phyloP scores from a whole-genome alignment of 2,329 filamentous ascomycete genomes.

The Cladosporium velox region DNA sequence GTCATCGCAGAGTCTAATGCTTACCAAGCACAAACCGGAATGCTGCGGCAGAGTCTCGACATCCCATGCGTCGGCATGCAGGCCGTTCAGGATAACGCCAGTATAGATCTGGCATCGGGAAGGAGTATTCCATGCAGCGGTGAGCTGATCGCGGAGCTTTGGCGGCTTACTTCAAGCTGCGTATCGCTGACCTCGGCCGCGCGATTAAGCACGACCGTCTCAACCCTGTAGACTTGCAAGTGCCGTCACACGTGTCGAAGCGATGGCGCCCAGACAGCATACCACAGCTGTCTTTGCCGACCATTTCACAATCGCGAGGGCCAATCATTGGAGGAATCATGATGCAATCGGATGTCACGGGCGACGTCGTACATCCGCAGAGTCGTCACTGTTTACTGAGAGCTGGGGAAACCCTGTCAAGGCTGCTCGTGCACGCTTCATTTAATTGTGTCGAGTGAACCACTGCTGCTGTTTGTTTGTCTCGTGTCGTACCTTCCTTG shows the following conservation, averaged over 20 bases:
- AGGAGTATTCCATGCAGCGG: neutral
- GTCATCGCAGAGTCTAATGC: neutral
- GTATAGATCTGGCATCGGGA: neutral
- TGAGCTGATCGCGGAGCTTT: constrained; percentile 10
- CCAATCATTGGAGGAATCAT: neutral
- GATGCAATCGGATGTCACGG: constrained; percentile 6
- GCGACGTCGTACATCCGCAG: neutral
- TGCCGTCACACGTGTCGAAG: constrained; percentile 6
- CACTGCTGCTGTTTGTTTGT: neutral
- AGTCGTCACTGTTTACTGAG: constrained; percentile 4
- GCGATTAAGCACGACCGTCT: neutral
- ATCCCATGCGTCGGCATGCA: neutral
- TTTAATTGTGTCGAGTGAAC: neutral
- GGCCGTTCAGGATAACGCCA: neutral
- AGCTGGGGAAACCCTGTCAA: constrained; percentile 11
- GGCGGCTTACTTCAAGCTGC: neutral
- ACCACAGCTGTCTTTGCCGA: constrained; percentile 5
- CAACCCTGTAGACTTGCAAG: constrained; percentile 5
- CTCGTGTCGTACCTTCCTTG: neutral
- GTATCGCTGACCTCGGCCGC: constrained; percentile 2
- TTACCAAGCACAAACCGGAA: neutral
- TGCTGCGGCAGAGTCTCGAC: neutral
- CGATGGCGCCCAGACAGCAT: constrained; percentile 8
- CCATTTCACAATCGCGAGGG: neutral
- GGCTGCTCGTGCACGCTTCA: neutral